A percentile compares a stretch with the other conserved stretches of the same genome.
Evolutionary conservation across 352 stramenopile species (phyloP).

Genomic region (Thalassiosira mediterranea): DNA sequence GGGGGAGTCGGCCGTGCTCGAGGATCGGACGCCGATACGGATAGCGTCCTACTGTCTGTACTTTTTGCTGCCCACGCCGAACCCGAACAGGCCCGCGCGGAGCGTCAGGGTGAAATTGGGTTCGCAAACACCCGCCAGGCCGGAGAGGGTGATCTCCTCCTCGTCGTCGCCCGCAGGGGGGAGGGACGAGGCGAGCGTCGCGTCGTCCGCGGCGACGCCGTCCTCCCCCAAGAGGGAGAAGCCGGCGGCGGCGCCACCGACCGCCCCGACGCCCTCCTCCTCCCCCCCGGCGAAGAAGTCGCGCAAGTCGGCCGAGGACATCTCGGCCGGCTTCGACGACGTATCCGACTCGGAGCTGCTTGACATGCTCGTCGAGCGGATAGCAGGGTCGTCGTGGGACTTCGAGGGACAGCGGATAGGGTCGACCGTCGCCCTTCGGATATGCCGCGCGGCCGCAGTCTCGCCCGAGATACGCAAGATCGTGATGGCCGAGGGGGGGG

Average conservation of each 20-base stretch:
- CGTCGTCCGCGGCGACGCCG: background rate
- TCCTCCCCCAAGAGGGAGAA: background rate
- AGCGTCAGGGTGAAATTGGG: slow-evolving; percentile 12
- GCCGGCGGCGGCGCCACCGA: background rate
- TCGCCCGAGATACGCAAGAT: slow-evolving; percentile 40
- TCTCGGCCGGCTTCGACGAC: background rate
- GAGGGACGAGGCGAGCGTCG: background rate
- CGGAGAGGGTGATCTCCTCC: too few relatives aligned
- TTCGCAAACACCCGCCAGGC: too few relatives aligned
- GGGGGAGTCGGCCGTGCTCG: slow-evolving; percentile 60
- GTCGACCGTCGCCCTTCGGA: slow-evolving; percentile 47
- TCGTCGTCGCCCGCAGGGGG: too few relatives aligned
- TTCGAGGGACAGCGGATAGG: slow-evolving; percentile 63
- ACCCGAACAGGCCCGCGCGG: background rate
- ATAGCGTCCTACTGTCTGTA: slow-evolving; percentile 60
- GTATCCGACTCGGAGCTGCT: slow-evolving; percentile 18
- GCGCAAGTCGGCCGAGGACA: background rate
- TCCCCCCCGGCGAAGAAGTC: slow-evolving; percentile 20
- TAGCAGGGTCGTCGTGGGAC: slow-evolving; percentile 60
- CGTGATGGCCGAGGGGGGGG: slow-evolving; percentile 21
- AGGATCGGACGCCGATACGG: slow-evolving; percentile 50
- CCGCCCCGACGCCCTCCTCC: slow-evolving; percentile 7
- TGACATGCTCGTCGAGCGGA: slow-evolving; percentile 12
- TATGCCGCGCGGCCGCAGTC: slow-evolving; percentile 35
- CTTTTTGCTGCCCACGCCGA: slow-evolving; percentile 57